phyloP scores from a whole-genome alignment of 1,284 basidiomycete species.

The Cronartium ribicola region DNA sequence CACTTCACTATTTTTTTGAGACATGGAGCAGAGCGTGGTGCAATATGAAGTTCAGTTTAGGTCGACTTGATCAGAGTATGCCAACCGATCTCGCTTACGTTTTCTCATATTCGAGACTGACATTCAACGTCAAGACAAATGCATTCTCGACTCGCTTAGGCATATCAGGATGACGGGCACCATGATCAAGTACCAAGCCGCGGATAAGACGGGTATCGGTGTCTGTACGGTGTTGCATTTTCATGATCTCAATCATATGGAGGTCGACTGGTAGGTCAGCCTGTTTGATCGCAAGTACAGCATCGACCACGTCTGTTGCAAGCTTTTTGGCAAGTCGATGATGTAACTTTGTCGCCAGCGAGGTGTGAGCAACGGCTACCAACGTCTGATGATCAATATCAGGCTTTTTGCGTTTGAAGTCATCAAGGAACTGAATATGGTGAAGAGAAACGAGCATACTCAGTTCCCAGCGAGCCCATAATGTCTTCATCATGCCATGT shows the following conservation, averaged over 20 bases:
- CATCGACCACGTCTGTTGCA: constrained; percentile 88
- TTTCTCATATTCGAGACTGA: constrained; percentile 98
- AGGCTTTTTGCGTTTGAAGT: constrained; percentile 65
- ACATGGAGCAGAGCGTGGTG: background rate
- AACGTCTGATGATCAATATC: constrained; percentile 78
- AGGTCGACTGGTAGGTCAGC: constrained; percentile 86
- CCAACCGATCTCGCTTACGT: constrained; percentile 64
- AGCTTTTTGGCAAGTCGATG: constrained; percentile 78
- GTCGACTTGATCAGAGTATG: constrained; percentile 14
- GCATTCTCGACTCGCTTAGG: constrained; percentile 97
- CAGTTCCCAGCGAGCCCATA: background rate
- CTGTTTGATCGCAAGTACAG: constrained; percentile 81
- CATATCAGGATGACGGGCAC: constrained; percentile 97
- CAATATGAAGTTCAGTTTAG: background rate
- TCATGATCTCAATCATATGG: constrained; percentile 99
- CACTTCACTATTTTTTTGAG: constrained; percentile 68
- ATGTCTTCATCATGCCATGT: background rate
- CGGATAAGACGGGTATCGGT: constrained; percentile 96
- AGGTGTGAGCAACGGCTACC: constrained; percentile 88
- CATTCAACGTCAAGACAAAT: constrained; percentile 91
- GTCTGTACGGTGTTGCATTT: constrained; percentile 99
- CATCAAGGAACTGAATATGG: constrained; percentile 74
- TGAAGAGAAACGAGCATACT: constrained; percentile 19
- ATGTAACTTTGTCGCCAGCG: constrained; percentile 89
- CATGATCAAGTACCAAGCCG: constrained; percentile 88